These are phyloP conservation scores for Arthrobotrys pseudoclavata DNA, from an alignment of 2,329 filamentous ascomycete genomes.

Conservation along the genomic window DNA sequence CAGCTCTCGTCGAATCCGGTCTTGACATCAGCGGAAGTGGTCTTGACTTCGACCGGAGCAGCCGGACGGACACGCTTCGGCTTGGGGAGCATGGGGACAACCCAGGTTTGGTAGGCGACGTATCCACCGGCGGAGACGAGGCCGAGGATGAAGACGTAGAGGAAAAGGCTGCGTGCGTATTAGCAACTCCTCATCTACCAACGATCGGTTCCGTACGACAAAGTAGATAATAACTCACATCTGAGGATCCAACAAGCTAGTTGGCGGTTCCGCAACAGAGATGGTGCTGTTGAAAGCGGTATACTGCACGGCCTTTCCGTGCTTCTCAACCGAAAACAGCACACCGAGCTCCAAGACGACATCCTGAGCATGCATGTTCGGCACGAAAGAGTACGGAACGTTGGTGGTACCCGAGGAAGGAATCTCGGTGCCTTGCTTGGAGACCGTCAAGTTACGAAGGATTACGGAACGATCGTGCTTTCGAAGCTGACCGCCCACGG, in stretches of 20 bases:
- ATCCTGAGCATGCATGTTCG: conserved; percentile 93
- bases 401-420: conserved; percentile 72
- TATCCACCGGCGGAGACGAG: conserved; percentile 85
- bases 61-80: conserved; percentile 74
- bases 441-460: conserved; percentile 85
- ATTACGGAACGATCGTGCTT: conserved; percentile 73
- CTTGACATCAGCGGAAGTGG: conserved; percentile 72
- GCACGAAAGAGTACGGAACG: conserved; percentile 85
- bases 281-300: conserved; percentile 85
- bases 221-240: conserved; percentile 75
- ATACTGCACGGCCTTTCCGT: conserved; percentile 72
- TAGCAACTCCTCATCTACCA: neutral
- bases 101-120: conserved; percentile 99
- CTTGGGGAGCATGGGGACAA: conserved; percentile 95
- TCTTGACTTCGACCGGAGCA: conserved; percentile 79
- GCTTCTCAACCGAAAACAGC: conserved; percentile 77
- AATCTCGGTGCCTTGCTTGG: conserved; percentile 64
- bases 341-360: conserved; percentile 82
- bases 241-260: conserved; percentile 92
- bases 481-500: conserved; percentile 81
- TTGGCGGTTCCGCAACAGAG: conserved; percentile 88
- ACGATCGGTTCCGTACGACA: neutral
- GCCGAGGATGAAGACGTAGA: conserved; percentile 89
- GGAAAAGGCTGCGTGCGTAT: conserved; percentile 80
- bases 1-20: conserved; percentile 86